Evolutionary conservation across 768 basidiomycete genomes (phyloP), one percentile per base, ranked within the genome.

Genomic region (Asterophora lycoperdoides): DNA sequence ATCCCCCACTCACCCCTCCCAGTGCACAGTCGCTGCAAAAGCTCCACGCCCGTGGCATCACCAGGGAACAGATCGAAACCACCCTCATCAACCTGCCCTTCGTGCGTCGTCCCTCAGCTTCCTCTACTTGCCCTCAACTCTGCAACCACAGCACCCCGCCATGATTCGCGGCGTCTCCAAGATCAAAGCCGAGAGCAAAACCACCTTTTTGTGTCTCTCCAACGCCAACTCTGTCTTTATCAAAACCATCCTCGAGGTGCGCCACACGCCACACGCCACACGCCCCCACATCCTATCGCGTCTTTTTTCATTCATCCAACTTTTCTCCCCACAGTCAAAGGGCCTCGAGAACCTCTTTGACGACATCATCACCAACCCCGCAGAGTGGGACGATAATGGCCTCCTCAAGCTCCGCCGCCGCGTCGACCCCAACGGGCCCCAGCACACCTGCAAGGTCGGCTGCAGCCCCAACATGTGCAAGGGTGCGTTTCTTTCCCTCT

Each of bases 381-480:
- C 96, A 8, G 71, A 83, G 56, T 98, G 93, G 83, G 77, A 82
- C 26, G 61, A 68, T 1, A 75, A 77, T 7, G 82, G 88, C 30
- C 72, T 88, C 5, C 81, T 98, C 46, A 80, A 84, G 48, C 69
- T 99, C 40, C 76, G 79, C 26, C 78, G 94, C 11, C 77, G 86
- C 37, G 73, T 97, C 36, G 86, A 85, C 51, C 89, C 90, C 9
- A 56, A 69, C 17, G 89, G 81, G 1, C 83, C 83, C 1, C 92
- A 92, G 51, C 96, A 98, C 65, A 63, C 60, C 6, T 99, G 96
- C 68, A 72, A 71, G 37, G 77, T 95, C 44, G 95, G 95, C 5
- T 99, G 96, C 72, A 84, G 84, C 48, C 80, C 85, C 11, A 98
- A 99, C 73, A 96, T 99, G 94, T 99, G 96, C 76, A 99, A 99